A percentile compares a stretch with the other conserved stretches of the same genome.
Conservation (phyloP, 2,329 filamentous ascomycete species). For the Camptophora hylomeconis region DNA sequence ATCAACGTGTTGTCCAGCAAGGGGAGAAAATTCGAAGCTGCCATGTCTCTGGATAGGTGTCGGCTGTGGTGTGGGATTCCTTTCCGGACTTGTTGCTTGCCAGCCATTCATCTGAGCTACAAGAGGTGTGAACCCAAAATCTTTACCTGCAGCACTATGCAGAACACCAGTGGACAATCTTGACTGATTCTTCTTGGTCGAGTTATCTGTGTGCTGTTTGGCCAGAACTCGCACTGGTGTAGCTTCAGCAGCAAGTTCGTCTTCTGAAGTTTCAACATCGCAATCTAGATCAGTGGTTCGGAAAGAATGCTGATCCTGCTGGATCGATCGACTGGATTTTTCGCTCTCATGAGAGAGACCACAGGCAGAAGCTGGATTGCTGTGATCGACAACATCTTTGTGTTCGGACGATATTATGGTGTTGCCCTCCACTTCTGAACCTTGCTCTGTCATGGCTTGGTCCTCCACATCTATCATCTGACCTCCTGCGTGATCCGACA, state of each 20-base stretch:
- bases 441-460: no score
- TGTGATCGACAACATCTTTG: no score
- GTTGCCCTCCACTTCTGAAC: no score
- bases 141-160: constrained; percentile 10
- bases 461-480: no score
- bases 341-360: constrained; percentile 4
- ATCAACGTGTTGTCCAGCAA: constrained; percentile 11
- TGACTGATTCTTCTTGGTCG: constrained; percentile 5
- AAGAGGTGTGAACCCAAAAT: constrained; percentile 50
- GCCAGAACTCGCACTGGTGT: constrained; percentile 8
- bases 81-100: constrained; percentile 44
- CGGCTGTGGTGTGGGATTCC: constrained; percentile 15
- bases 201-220: background rate
- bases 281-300: background rate
- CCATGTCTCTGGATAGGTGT: constrained; percentile 10
- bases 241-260: constrained; percentile 16
- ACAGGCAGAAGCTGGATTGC: no score
- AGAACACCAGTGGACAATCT: constrained; percentile 11
- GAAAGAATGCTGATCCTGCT: constrained; percentile 3
- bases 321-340: constrained; percentile 8
- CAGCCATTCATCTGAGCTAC: constrained; percentile 49
- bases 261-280: constrained; percentile 19
- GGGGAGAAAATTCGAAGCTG: constrained; percentile 13
- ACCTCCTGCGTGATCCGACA: no score
- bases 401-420: no score